These are phyloP conservation scores for Penicillium sp. DNA, from an alignment of 2,329 filamentous ascomycete species.

Conservation along the genomic window DNA sequence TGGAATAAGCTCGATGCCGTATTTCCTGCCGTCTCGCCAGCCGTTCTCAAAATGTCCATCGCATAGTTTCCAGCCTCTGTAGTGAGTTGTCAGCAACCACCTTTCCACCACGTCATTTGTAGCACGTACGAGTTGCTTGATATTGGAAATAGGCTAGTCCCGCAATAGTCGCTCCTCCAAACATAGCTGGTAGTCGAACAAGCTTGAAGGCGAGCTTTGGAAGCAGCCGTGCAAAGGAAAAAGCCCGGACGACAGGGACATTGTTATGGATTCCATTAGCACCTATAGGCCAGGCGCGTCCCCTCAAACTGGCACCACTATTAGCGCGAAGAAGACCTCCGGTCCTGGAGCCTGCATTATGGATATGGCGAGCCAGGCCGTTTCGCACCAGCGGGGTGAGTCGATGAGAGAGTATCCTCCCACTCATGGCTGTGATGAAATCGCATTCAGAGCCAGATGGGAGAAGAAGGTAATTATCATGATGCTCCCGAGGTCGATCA, in stretches of 20 bases:
- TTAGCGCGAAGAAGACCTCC: constrained; percentile 70
- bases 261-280: constrained; percentile 77
- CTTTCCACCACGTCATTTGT: background rate
- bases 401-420: constrained; percentile 73
- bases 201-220: constrained; percentile 92
- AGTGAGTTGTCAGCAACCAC: constrained; percentile 8
- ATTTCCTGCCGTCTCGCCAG: constrained; percentile 68
- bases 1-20: constrained; percentile 71
- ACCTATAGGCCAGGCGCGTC: constrained; percentile 73
- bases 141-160: constrained; percentile 93
- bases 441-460: constrained; percentile 36
- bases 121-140: constrained; percentile 76
- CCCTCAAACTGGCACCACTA: constrained; percentile 60
- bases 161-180: constrained; percentile 83
- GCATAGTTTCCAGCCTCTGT: constrained; percentile 74
- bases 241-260: constrained; percentile 61
- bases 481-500: constrained; percentile 7
- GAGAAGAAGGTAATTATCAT: constrained; percentile 6
- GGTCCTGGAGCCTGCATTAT: constrained; percentile 60
- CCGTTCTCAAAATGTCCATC: constrained; percentile 71
- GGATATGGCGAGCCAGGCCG: constrained; percentile 62
- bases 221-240: constrained; percentile 68
- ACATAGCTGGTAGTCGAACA: constrained; percentile 81
- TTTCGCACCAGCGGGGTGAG: constrained; percentile 67
- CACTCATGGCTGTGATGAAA: constrained; percentile 58